Evolutionary conservation across 352 stramenopile genomes (phyloP).

Genomic region (Aphanomyces invadans): DNA sequence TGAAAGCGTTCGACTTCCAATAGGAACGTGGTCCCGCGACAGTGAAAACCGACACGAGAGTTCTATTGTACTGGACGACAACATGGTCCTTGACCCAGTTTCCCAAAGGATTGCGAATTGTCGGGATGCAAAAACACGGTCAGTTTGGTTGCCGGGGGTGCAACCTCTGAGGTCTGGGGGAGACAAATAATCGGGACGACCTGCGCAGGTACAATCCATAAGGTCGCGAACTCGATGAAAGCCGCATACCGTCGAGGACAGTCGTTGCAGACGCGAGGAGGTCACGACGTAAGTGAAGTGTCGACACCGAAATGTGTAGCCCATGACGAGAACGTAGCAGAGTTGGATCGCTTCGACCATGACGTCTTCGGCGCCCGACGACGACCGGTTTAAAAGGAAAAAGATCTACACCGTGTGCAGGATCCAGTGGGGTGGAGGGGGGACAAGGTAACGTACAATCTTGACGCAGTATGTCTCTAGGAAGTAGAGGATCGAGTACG

Average conservation of each 20-base stretch:
- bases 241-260: not conserved
- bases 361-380: not conserved
- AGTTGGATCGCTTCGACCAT: not conserved
- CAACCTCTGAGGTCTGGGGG: too few relatives aligned
- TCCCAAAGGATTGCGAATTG: not conserved
- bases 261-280: not conserved
- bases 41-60: too few relatives aligned
- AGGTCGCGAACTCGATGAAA: too few relatives aligned
- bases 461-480: not conserved
- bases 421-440: too few relatives aligned
- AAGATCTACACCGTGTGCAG: not conserved
- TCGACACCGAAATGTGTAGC: not conserved
- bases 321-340: not conserved
- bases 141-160: not conserved
- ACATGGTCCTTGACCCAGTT: not conserved
- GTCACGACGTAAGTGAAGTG: not conserved
- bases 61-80: not conserved
- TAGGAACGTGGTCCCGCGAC: too few relatives aligned
- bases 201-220: too few relatives aligned
- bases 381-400: not conserved
- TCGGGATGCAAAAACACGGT: constrained; percentile 1
- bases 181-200: too few relatives aligned
- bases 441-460: constrained; percentile 1
- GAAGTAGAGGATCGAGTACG: not conserved
- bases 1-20: too few relatives aligned